A percentile compares a stretch with the other conserved stretches of the same genome.
phyloP scores from a whole-genome alignment of 257 asterid species.

The Petrea volubilis region DNA sequence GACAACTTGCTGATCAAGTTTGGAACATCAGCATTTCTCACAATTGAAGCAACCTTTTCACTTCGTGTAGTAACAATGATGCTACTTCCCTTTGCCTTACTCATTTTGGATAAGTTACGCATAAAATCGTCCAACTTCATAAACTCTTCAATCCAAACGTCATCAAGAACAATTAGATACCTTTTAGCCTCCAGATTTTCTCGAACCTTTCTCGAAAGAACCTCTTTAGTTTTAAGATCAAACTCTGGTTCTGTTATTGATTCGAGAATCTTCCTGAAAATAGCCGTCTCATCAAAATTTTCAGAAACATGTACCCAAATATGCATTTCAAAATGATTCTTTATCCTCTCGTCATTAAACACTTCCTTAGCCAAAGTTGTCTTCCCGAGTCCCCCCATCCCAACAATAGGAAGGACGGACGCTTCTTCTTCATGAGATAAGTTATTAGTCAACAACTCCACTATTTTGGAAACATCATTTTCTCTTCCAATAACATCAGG shows the following conservation, averaged over 20 bases:
- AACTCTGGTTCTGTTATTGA: neutral
- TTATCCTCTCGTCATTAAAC: too few relatives aligned
- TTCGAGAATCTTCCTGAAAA: slow-evolving; percentile 18
- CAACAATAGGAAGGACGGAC: too few relatives aligned
- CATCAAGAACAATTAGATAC: slow-evolving; percentile 27
- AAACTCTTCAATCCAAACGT: slow-evolving; percentile 16
- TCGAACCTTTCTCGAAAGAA: neutral
- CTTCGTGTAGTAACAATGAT: too few relatives aligned
- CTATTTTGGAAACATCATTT: neutral
- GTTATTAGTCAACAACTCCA: neutral
- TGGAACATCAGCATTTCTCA: too few relatives aligned
- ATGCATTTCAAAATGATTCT: neutral
- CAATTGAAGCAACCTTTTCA: slow-evolving; percentile 11
- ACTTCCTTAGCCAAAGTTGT: too few relatives aligned
- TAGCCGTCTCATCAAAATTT: neutral
- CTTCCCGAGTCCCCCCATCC: too few relatives aligned
- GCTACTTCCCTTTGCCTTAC: neutral
- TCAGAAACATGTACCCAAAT: slow-evolving; percentile 22
- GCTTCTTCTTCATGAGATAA: too few relatives aligned
- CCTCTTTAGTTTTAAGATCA: too few relatives aligned
- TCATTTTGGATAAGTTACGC: neutral
- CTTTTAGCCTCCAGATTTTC: neutral
- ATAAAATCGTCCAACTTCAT: slow-evolving; percentile 18
- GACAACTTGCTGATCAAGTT: too few relatives aligned
- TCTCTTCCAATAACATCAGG: slow-evolving; percentile 24